These are phyloP conservation scores for Picea abies DNA, from an alignment of 83 land plant species.

Conservation along the genomic window DNA sequence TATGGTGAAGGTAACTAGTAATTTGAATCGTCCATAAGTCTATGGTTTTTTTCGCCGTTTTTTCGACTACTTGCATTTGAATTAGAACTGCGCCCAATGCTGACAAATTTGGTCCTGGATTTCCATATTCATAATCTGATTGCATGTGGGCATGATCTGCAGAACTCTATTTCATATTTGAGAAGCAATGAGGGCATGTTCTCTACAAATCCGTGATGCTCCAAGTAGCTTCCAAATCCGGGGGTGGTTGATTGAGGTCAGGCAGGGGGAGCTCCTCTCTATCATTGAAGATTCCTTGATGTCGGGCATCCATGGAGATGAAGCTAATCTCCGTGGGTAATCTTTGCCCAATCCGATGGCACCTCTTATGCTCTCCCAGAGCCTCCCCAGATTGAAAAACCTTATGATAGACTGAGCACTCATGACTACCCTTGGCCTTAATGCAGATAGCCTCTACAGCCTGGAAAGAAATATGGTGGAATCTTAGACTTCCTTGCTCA, in stretches of 20 bases:
- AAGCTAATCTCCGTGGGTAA: no score
- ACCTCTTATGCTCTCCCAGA: no score
- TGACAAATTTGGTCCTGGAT: background rate
- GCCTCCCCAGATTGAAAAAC: no score
- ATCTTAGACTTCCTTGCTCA: background rate
- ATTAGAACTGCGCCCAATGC: background rate
- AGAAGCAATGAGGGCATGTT: background rate
- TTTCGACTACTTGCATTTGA: background rate
- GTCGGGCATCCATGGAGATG: slow-evolving; percentile 9
- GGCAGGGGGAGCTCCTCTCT: background rate
- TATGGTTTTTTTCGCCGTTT: background rate
- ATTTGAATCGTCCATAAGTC: background rate
- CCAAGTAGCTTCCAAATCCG: slow-evolving; percentile 7
- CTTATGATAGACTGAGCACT: slow-evolving; percentile 20
- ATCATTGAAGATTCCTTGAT: background rate
- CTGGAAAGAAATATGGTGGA: background rate
- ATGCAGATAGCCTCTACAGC: background rate
- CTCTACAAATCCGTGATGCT: background rate
- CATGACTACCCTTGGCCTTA: slow-evolving; percentile 3
- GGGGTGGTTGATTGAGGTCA: slow-evolving; percentile 15
- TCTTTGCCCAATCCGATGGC: no score
- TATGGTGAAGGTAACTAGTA: no score
- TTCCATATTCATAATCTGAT: background rate
- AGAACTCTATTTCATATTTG: background rate
- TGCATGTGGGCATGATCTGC: background rate